These are phyloP conservation scores for Capronia epimyces DNA, from an alignment of 2,329 filamentous ascomycete genomes.

Conservation along the genomic window DNA sequence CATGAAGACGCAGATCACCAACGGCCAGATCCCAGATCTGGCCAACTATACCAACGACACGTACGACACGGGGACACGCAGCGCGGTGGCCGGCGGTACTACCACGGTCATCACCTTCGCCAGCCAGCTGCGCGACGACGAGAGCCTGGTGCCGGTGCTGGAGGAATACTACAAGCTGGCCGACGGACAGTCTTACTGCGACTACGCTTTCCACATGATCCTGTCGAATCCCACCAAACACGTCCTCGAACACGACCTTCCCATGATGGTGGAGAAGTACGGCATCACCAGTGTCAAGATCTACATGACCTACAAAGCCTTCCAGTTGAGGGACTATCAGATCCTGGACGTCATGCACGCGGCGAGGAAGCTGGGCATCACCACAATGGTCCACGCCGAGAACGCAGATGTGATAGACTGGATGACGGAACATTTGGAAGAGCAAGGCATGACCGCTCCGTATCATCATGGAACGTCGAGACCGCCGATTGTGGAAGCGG, in stretches of 20 bases:
- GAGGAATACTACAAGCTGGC: conserved; percentile 45
- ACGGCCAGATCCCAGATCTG: conserved; percentile 10
- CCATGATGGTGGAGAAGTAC: conserved; percentile 33
- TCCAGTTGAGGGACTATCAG: conserved; percentile 38
- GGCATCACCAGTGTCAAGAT: conserved; percentile 45
- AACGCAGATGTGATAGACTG: conserved; percentile 41
- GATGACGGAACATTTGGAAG: conserved; percentile 19
- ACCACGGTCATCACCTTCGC: conserved; percentile 57
- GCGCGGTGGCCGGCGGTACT: conserved; percentile 53
- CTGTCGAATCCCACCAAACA: conserved; percentile 32
- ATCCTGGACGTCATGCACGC: conserved; percentile 41
- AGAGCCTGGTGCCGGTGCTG: conserved; percentile 44
- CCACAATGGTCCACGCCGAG: conserved; percentile 46
- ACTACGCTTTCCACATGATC: conserved; percentile 50
- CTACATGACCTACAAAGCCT: conserved; percentile 45
- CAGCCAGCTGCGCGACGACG: conserved; percentile 44
- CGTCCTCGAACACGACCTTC: conserved; percentile 38
- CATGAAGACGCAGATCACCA: conserved; percentile 22
- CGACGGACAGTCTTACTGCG: conserved; percentile 46
- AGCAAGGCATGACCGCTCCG: conserved; percentile 25
- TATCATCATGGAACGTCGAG: conserved; percentile 40
- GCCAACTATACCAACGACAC: conserved; percentile 35
- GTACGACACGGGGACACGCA: conserved; percentile 48
- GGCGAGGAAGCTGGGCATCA: conserved; percentile 38
- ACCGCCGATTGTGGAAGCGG: conserved; percentile 39